Evolutionary conservation across 352 stramenopile species (phyloP), one percentile per base, ranked within the genome.

Genomic region (Phytopythium helicoides): DNA sequence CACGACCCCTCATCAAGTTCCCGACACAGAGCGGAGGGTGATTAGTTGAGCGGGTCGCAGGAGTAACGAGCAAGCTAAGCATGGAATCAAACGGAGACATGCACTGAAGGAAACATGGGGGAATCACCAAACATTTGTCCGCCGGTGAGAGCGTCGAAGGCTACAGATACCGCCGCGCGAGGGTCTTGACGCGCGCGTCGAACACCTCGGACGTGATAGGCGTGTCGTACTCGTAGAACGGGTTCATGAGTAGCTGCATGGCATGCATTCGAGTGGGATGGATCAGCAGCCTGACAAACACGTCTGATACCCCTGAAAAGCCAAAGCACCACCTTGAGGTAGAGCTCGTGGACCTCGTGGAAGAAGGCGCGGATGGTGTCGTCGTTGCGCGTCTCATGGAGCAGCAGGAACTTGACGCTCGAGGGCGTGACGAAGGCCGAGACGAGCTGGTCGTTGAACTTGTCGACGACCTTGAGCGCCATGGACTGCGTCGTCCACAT

Each of bases 361-460:
- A 99, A 99, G 64, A 99, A 99, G 35, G 84, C 93, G 60, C 95
- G 92, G 51, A 99, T 91, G 16, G 79, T 94, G 58, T 99, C 95
- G 66, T 98, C 95, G 61, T 92, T 97, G 49, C 92, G 89, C 36
- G 72, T 91, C 46, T 96, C 85, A 66, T 99, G 96, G 40, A 99
- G 74, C 22, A 99, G 63, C 61, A 99, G 82, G 58, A 99, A 98
- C 66, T 97, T 98, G 48, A 98, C 80, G 50, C 97, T 96, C 15
- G 91, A 96, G 9, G 95, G 94, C 18, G 96, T 98, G 18, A 98
- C 74, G 71, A 98, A 99, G 21, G 93, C 93, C 28, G 92, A 98
- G 18, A 99, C 95, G 61, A 97, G 87, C 66, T 98, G 94, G 61
- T 98, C 91, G 73, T 99, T 99, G 62, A 99, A 98, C 73, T 96